Evolutionary conservation across 441 rosid species (phyloP).

Genomic region (Brassica balearica): DNA sequence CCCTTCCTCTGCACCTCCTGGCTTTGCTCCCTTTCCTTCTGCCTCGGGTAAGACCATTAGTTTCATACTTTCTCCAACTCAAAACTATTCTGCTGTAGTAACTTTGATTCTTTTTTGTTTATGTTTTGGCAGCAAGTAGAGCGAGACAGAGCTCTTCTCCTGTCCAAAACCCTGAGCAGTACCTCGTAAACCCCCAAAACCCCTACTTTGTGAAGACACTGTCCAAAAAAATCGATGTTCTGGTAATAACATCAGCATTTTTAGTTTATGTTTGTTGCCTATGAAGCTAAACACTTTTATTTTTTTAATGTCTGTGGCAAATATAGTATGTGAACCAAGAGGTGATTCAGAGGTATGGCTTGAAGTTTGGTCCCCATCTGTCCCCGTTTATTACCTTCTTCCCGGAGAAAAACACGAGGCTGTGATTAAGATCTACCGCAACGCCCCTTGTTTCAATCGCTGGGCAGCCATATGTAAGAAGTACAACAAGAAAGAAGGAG

Average conservation of each 20-base stretch:
- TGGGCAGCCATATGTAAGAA: conserved; percentile 21
- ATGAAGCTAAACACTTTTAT: conserved; percentile 13
- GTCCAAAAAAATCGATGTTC: conserved; percentile 16
- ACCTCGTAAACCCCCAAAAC: conserved; percentile 27
- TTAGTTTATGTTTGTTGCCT: neutral
- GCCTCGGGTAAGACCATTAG: conserved; percentile 11
- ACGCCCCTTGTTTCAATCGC: neutral
- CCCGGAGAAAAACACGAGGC: neutral
- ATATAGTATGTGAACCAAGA: conserved; percentile 13
- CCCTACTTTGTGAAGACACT: conserved; percentile 32
- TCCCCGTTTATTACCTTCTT: conserved; percentile 11
- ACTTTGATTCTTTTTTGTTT: conserved; percentile 21
- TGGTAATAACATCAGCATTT: conserved; percentile 25
- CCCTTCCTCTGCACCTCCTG: conserved; percentile 1
- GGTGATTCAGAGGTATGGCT: conserved; percentile 12
- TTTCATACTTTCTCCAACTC: neutral
- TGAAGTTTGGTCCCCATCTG: conserved; percentile 27
- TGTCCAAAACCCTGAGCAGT: conserved; percentile 32
- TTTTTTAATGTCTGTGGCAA: neutral
- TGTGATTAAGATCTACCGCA: neutral
- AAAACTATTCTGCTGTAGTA: neutral
- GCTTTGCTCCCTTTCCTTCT: neutral
- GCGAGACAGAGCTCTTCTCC: neutral
- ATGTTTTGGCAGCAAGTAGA: conserved; percentile 15
- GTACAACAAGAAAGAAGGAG: conserved; percentile 15